Evolutionary conservation across 75 land plant species (phyloP), one percentile per base, ranked within the genome.

Genomic region (Adiantum capillusveneris): DNA sequence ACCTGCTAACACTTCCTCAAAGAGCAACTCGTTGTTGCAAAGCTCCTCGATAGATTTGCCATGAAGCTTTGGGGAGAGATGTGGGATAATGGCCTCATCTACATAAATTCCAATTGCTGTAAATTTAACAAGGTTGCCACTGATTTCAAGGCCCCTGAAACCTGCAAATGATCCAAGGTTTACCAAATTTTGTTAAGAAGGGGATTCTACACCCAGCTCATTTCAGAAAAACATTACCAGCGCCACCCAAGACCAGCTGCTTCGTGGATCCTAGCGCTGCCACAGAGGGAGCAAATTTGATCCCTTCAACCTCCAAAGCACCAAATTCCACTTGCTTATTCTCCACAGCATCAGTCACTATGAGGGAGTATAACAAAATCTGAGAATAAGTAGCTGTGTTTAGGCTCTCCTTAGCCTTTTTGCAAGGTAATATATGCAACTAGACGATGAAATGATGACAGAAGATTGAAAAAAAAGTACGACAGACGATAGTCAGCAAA

Each of bases 41-140:
- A 85, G 60, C 65, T 82, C 83, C 31, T 70, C 75, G 18, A 68
- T 67, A 14, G 68, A 65, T 70, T 78, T 85, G 18, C 77, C 75
- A 36, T 44, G 62, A 79, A 85, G 76, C 55, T 71, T 79, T 13
- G 1, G 70, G 48, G 78, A 64, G 26, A 85, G 85, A n/a, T 39
- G 26, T 22, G 59, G 25, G 11, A 79, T 56, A 28, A 81, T 72
- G 17, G n/a, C 29, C 20, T 53, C 70, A 50, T 79, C 84, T n/a
- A 81, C 16, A 56, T 85, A 84, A 11, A 84, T 66, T 0, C 81
- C 87, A 57, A 84, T 84, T 17, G 81, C 78, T 29, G 87, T 84
- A 75, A 84, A 80, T 52, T 63, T 72, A 2, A 80, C 36, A 63
- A 75, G 74, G 57, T 67, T 75, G 16, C 88, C 88, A n/a, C 68